These are phyloP conservation scores for Blastomyces gilchristii DNA, from an alignment of 2,329 filamentous ascomycete species.

Conservation along the genomic window DNA sequence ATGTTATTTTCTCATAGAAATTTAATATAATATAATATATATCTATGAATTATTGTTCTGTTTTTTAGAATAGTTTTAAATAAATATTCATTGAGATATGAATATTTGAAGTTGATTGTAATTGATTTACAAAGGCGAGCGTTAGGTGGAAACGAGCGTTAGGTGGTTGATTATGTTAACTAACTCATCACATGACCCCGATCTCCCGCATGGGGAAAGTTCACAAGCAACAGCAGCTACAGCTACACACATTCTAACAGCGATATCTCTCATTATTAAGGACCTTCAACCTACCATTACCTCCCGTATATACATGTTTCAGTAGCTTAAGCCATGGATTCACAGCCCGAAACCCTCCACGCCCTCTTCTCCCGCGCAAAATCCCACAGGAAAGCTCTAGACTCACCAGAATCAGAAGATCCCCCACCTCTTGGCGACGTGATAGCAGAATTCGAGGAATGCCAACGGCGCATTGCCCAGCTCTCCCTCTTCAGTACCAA, in stretches of 20 bases:
- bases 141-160: no score
- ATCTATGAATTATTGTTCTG: no score
- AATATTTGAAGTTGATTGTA: no score
- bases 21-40: no score
- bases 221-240: neutral
- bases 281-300: neutral
- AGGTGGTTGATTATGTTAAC: no score
- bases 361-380: conserved; percentile 48
- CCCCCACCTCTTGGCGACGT: conserved; percentile 54
- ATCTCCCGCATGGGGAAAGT: neutral
- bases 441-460: conserved; percentile 62
- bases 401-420: conserved; percentile 46
- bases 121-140: no score
- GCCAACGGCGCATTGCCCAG: conserved; percentile 56
- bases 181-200: conserved; percentile 1
- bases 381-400: conserved; percentile 46
- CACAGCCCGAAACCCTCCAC: conserved; percentile 45
- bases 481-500: conserved; percentile 84
- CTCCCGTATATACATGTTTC: neutral
- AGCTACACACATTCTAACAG: no score
- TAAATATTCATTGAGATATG: no score
- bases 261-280: neutral
- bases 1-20: no score
- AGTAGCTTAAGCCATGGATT: conserved; percentile 16
- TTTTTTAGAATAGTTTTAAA: no score